Evolutionary conservation across 2,329 filamentous ascomycete genomes (phyloP).

Genomic region (Clarireedia paspali): DNA sequence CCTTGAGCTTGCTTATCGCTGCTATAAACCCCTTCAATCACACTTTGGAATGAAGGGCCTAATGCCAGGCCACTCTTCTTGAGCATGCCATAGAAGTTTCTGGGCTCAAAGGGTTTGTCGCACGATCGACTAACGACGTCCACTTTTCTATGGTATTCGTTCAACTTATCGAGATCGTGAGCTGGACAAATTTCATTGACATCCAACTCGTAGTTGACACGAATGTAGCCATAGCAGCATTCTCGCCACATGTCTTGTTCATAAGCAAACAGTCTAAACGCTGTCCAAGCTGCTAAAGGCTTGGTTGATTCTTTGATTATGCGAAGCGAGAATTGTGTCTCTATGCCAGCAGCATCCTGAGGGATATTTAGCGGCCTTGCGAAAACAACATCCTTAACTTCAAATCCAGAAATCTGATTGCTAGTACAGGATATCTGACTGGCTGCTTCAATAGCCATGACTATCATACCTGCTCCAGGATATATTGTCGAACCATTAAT

Average conservation of each 20-base stretch:
- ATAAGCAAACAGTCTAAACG: constrained; percentile 3
- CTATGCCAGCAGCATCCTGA: constrained; percentile 10
- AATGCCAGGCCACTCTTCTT: neutral
- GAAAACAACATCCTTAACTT: neutral
- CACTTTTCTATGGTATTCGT: neutral
- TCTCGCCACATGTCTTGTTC: neutral
- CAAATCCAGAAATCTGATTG: neutral
- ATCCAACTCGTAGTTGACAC: neutral
- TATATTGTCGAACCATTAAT: constrained; percentile 33
- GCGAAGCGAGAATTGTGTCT: constrained; percentile 8
- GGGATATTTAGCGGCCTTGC: neutral
- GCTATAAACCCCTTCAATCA: neutral
- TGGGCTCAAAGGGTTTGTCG: neutral
- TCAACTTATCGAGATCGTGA: neutral
- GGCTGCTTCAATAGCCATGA: constrained; percentile 27
- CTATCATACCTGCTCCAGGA: constrained; percentile 26
- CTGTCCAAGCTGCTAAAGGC: neutral
- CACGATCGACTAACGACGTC: neutral
- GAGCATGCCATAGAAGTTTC: neutral
- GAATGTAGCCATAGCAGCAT: constrained; percentile 3
- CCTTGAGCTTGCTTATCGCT: neutral
- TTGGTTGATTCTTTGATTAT: neutral
- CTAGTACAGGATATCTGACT: no score
- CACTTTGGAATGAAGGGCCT: neutral
- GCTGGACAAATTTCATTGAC: neutral